Evolutionary conservation across 257 asterid species (phyloP).

Genomic region (Nicotiana noctiflora): DNA sequence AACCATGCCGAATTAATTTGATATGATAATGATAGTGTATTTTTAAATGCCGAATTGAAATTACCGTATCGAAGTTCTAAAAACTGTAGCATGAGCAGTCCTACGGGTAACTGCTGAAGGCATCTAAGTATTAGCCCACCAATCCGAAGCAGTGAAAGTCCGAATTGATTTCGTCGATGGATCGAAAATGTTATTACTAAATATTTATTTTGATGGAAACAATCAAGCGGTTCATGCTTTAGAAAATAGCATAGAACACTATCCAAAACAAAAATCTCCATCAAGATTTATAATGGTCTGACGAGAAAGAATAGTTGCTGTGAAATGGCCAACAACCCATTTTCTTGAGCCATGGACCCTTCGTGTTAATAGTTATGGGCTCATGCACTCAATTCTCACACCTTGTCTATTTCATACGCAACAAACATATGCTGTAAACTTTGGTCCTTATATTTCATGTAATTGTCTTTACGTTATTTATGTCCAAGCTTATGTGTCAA

Average conservation of each 20-base stretch:
- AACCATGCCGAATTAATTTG: too few species aligned
- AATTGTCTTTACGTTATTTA: not conserved
- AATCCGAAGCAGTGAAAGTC: too few species aligned
- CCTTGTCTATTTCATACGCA: not conserved
- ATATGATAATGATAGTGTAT: too few species aligned
- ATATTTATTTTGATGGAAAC: too few species aligned
- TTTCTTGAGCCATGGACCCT: conserved; percentile 6
- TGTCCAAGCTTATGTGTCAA: not conserved
- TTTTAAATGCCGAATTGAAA: too few species aligned
- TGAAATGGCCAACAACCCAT: conserved; percentile 16
- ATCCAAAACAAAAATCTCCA: not conserved
- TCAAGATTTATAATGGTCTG: not conserved
- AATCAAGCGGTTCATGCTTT: not conserved
- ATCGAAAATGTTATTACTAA: too few species aligned
- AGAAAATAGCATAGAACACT: too few species aligned
- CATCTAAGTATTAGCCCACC: too few species aligned
- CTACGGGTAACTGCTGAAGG: too few species aligned
- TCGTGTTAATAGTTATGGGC: conserved; percentile 10
- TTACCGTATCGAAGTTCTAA: too few species aligned
- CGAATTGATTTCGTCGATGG: too few species aligned
- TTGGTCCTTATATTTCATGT: not conserved
- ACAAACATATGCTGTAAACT: not conserved
- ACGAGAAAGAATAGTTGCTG: conserved; percentile 7
- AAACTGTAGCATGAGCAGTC: too few species aligned
- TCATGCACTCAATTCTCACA: conserved; percentile 2